These are phyloP conservation scores for Melampsora abietis-canadensis DNA, from an alignment of 1,284 basidiomycete genomes.

Conservation along the genomic window DNA sequence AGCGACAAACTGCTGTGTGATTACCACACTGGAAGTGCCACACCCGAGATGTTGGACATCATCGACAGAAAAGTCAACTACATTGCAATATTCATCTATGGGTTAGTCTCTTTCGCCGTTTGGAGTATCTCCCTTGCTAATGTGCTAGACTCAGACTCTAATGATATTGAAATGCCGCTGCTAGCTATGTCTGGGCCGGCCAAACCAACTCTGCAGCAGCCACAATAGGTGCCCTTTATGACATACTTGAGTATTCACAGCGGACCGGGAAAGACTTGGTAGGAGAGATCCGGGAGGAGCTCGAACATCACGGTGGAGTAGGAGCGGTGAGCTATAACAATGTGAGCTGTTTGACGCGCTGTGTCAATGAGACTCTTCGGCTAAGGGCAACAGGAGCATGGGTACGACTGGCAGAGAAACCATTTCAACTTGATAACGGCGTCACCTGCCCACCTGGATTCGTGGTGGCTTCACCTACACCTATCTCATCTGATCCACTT, in stretches of 20 bases:
- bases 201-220: slow-evolving; percentile 42
- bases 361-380: slow-evolving; percentile 39
- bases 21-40: slow-evolving; percentile 11
- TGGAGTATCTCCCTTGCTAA: background rate
- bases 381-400: slow-evolving; percentile 38
- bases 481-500: slow-evolving; percentile 20
- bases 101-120: slow-evolving; percentile 12
- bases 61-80: slow-evolving; percentile 33
- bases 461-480: slow-evolving; percentile 32
- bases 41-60: slow-evolving; percentile 7
- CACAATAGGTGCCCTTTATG: slow-evolving; percentile 34
- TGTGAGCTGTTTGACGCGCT: slow-evolving; percentile 16
- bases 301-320: background rate
- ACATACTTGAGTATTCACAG: slow-evolving; percentile 29
- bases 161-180: background rate
- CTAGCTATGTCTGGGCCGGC: slow-evolving; percentile 40
- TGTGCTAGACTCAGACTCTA: background rate
- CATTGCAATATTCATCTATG: slow-evolving; percentile 36
- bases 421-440: slow-evolving; percentile 11
- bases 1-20: slow-evolving; percentile 20
- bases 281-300: background rate
- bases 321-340: background rate
- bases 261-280: background rate
- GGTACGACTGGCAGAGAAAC: slow-evolving; percentile 28
- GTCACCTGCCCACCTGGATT: slow-evolving; percentile 37